A percentile compares a stretch with the other conserved stretches of the same genome.
Conservation (phyloP, 2,329 filamentous ascomycete genomes). For the Exutisphaerella laricina region DNA sequence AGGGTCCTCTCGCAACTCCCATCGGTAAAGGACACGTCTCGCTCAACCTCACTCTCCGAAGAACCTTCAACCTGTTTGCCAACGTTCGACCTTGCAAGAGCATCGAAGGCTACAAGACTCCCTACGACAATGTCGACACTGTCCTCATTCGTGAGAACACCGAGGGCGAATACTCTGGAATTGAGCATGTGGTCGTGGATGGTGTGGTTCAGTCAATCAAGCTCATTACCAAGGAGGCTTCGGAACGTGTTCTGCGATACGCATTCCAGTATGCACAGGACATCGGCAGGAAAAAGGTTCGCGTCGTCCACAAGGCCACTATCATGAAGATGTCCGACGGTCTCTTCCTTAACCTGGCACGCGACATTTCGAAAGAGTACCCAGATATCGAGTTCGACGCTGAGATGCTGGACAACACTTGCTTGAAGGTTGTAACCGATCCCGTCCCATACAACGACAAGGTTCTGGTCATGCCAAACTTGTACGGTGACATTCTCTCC, state of each 20-base stretch:
- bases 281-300: slow-evolving; percentile 92
- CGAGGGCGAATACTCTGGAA: slow-evolving; percentile 98
- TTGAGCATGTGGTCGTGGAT: slow-evolving; percentile 96
- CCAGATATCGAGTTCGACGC: slow-evolving; percentile 93
- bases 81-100: slow-evolving; percentile 98
- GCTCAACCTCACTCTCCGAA: slow-evolving; percentile 94
- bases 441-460: slow-evolving; percentile 97
- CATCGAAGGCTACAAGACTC: slow-evolving; percentile 95
- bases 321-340: slow-evolving; percentile 99
- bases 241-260: slow-evolving; percentile 91
- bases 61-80: slow-evolving; percentile 99
- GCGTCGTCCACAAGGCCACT: slow-evolving; percentile 98
- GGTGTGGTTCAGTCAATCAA: slow-evolving; percentile 99
- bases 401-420: slow-evolving; percentile 98
- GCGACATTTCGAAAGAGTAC: slow-evolving; percentile 88
- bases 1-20: slow-evolving; percentile 96
- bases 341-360: slow-evolving; percentile 86
- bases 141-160: slow-evolving; percentile 99
- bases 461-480: slow-evolving; percentile 94
- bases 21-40: slow-evolving; percentile 99
- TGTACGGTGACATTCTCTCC: slow-evolving; percentile 98
- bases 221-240: slow-evolving; percentile 93
- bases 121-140: slow-evolving; percentile 94
- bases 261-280: slow-evolving; percentile 97
- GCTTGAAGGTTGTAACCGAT: slow-evolving; percentile 97